Conservation (phyloP, 2,329 filamentous ascomycete genomes). For the Thermoascus crustaceus region DNA sequence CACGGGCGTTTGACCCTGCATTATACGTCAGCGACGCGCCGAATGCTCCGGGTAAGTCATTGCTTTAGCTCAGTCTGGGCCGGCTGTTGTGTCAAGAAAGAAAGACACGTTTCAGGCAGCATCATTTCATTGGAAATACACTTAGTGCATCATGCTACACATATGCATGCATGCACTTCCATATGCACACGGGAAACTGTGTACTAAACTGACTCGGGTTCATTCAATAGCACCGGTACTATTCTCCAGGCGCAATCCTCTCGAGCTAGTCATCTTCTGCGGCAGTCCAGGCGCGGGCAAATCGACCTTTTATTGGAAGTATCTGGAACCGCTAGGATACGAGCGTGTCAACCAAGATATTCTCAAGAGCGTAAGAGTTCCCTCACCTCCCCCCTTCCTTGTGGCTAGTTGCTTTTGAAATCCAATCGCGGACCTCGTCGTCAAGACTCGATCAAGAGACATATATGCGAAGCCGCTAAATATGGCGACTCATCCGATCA, state of each 20-base stretch:
- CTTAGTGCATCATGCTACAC: too few relatives aligned
- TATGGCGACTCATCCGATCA: not conserved
- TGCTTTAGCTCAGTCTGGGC: too few relatives aligned
- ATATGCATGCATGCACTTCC: not conserved
- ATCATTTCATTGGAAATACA: too few relatives aligned
- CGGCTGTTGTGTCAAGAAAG: too few relatives aligned
- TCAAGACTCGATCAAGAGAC: not conserved
- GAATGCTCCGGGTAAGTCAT: constrained; percentile 29
- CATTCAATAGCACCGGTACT: constrained; percentile 17
- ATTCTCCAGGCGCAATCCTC: constrained; percentile 53
- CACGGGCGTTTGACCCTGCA: constrained; percentile 62
- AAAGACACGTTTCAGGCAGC: too few relatives aligned
- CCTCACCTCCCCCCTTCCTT: not conserved
- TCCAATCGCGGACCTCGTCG: not conserved
- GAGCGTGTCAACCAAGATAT: constrained; percentile 83
- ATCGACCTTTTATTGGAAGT: constrained; percentile 77
- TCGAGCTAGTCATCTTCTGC: constrained; percentile 77
- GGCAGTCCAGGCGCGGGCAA: constrained; percentile 88
- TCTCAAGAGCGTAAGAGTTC: constrained; percentile 57
- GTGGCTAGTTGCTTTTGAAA: not conserved
- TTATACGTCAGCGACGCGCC: constrained; percentile 39
- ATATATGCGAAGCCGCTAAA: not conserved
- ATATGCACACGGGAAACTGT: constrained; percentile 1
- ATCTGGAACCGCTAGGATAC: constrained; percentile 71
- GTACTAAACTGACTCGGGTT: not conserved